A percentile compares a stretch with the other conserved stretches of the same genome.
phyloP scores from a whole-genome alignment of 352 stramenopile genomes.

The Globisporangium parvum region DNA sequence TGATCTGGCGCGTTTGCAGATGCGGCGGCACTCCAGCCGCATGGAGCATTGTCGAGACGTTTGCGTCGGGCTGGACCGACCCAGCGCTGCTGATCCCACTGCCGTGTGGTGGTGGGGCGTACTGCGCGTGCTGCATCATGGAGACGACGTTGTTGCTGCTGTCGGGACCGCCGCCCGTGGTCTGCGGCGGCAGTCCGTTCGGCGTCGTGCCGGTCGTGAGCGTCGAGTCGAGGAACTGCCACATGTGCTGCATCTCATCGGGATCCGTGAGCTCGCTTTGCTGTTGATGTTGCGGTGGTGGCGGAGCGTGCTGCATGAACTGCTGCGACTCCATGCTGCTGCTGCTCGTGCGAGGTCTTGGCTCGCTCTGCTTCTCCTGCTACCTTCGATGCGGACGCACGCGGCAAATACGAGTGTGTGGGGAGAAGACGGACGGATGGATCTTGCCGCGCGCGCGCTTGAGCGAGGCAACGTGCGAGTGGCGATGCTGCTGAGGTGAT shows the following conservation, averaged over 20 bases:
- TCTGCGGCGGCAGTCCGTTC: constrained; percentile 11
- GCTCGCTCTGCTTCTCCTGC: background rate
- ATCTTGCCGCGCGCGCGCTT: no score
- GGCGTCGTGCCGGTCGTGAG: constrained; percentile 35
- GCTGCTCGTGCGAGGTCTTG: no score
- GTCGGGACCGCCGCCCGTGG: background rate
- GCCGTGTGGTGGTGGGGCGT: background rate
- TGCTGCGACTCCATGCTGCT: background rate
- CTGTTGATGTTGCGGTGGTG: background rate
- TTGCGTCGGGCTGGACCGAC: background rate
- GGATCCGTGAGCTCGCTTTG: constrained; percentile 5
- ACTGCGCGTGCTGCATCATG: constrained; percentile 12
- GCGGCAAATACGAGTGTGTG: no score
- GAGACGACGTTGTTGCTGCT: background rate
- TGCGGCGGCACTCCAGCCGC: constrained; percentile 11
- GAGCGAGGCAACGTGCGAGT: no score
- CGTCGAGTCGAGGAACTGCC: constrained; percentile 56
- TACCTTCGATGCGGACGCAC: background rate
- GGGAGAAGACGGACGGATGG: no score
- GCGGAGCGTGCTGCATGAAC: background rate
- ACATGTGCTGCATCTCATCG: constrained; percentile 59
- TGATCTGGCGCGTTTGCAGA: constrained; percentile 12
- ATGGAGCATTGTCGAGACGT: constrained; percentile 14
- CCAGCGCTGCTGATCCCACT: background rate
- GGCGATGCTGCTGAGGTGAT: no score